phyloP scores from a whole-genome alignment of 495 filamentous ascomycete species.

The Niebla homalea region DNA sequence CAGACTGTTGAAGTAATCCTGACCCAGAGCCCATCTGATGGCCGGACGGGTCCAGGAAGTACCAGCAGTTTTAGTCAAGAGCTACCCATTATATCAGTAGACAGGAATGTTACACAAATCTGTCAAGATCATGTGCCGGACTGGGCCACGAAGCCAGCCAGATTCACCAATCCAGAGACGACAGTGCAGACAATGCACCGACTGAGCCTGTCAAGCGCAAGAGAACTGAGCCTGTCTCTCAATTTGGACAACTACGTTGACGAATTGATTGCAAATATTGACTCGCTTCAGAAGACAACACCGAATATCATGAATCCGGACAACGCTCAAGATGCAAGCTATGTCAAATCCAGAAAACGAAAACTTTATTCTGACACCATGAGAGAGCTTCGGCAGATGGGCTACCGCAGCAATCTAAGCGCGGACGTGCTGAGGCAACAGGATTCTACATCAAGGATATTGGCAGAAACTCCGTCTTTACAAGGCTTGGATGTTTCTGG shows the following conservation, averaged over 20 bases:
- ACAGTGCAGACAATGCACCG: constrained; percentile 53
- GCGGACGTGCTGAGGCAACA: constrained; percentile 57
- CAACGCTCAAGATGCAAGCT: constrained; percentile 65
- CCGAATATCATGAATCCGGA: constrained; percentile 65
- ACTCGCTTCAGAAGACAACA: constrained; percentile 64
- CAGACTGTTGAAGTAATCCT: constrained; percentile 53
- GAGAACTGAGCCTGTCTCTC: constrained; percentile 39
- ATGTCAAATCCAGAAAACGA: constrained; percentile 83
- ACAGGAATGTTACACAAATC: constrained; percentile 32
- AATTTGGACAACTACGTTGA: constrained; percentile 54
- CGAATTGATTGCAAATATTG: constrained; percentile 52
- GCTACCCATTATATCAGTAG: constrained; percentile 13
- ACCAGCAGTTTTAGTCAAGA: neutral
- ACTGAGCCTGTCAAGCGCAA: constrained; percentile 36
- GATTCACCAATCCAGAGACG: constrained; percentile 53
- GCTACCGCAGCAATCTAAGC: constrained; percentile 66
- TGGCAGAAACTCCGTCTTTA: constrained; percentile 37
- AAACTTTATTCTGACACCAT: constrained; percentile 80
- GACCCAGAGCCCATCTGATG: constrained; percentile 48
- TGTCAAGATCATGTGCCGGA: constrained; percentile 38
- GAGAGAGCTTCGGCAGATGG: constrained; percentile 71
- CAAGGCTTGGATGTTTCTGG: constrained; percentile 9
- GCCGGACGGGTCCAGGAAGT: constrained; percentile 13
- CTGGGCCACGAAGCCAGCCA: constrained; percentile 49
- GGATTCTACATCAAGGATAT: constrained; percentile 49